A percentile compares a stretch with the other conserved stretches of the same genome.
Evolutionary conservation across 192 early-diverging fungal genomes (phyloP).

Genomic region (Coemansia sp.): DNA sequence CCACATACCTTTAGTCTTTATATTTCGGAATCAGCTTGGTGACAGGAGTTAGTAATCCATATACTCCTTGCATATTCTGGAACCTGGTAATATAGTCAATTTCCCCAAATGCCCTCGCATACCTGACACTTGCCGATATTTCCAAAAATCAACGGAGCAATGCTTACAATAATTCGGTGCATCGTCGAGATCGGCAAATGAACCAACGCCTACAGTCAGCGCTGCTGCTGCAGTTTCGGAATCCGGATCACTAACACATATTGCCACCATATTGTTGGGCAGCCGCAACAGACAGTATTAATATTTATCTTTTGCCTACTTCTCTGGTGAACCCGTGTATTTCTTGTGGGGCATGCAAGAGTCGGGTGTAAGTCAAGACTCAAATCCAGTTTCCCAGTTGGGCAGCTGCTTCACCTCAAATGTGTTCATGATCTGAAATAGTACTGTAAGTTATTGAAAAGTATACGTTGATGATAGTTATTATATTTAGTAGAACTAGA

Average conservation of each 20-base stretch:
- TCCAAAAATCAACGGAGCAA: too few relatives aligned
- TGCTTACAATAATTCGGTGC: too few relatives aligned
- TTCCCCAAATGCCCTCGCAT: too few relatives aligned
- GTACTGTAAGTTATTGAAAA: neutral
- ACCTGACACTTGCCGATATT: too few relatives aligned
- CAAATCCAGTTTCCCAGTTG: neutral
- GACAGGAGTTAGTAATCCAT: too few relatives aligned
- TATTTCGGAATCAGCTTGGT: too few relatives aligned
- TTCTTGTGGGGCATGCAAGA: neutral
- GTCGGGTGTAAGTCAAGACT: neutral
- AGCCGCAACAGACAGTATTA: neutral
- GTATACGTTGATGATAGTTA: neutral
- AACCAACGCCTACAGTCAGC: neutral
- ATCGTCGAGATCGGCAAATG: neutral
- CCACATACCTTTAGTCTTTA: too few relatives aligned
- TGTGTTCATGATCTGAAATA: neutral
- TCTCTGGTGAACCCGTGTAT: neutral
- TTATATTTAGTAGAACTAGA: neutral
- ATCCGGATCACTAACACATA: neutral
- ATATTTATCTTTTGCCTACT: neutral
- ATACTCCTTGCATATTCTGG: too few relatives aligned
- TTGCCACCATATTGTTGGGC: neutral
- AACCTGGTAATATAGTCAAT: too few relatives aligned
- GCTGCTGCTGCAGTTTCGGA: neutral
- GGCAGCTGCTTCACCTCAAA: neutral